phyloP scores from a whole-genome alignment of 306 rosid genomes.

The Dryas octopetala region DNA sequence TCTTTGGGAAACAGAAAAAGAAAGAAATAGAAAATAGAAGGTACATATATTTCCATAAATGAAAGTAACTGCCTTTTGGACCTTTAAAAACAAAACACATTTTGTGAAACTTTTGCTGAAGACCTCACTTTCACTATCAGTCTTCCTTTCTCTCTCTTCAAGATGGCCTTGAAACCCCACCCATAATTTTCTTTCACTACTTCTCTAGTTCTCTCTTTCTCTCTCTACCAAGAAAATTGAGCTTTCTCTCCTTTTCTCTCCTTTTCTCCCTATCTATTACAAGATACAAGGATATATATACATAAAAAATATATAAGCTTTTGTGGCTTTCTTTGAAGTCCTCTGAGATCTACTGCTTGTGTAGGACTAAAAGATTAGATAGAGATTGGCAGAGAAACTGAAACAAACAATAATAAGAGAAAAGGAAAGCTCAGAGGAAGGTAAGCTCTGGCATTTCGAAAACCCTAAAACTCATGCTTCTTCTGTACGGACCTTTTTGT shows the following conservation, averaged over 20 bases:
- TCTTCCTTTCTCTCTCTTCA: constrained; percentile 41
- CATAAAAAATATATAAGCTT: constrained; percentile 12
- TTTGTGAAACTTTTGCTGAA: constrained; percentile 30
- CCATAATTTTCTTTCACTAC: constrained; percentile 18
- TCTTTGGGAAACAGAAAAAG: neutral
- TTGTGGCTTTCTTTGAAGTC: constrained; percentile 21
- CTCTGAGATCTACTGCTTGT: constrained; percentile 52
- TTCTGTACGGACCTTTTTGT: constrained; percentile 10
- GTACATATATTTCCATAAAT: neutral
- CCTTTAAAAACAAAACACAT: constrained; percentile 8
- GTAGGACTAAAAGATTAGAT: constrained; percentile 28
- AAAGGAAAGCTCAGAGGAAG: constrained; percentile 14
- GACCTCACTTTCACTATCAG: constrained; percentile 26
- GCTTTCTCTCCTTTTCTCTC: constrained; percentile 21
- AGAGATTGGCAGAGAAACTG: constrained; percentile 35
- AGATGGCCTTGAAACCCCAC: constrained; percentile 37
- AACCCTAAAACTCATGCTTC: constrained; percentile 40
- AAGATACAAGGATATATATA: constrained; percentile 1
- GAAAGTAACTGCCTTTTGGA: constrained; percentile 22
- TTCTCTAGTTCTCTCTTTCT: constrained; percentile 6
- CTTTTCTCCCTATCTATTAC: constrained; percentile 10
- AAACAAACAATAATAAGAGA: constrained; percentile 10
- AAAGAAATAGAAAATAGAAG: neutral
- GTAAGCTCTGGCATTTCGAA: constrained; percentile 26
- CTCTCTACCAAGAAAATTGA: constrained; percentile 13